Base-by-base conservation (phyloP, 2,329 filamentous ascomycete species). In the Ceratocystis cacaofunesta region DNA sequence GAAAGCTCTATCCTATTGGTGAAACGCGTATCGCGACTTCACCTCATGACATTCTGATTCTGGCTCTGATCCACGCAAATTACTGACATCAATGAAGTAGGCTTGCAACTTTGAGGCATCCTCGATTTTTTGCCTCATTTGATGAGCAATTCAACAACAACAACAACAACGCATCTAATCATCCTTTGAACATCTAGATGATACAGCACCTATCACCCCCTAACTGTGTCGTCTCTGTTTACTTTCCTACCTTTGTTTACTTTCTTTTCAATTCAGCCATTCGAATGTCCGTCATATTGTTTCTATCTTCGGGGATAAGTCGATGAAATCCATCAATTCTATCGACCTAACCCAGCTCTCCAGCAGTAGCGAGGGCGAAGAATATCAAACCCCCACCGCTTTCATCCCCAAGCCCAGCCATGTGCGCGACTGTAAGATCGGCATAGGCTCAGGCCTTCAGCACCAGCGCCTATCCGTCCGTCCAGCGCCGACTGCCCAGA, bases 271-370 rank as follows among this genome's bases (percentile, higher is more conserved):
- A 4, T 19, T 5, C 28, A 19, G 55, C 6, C 28, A 58, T 58
- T 55, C 63, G 63, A 17, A 65, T 65, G 63, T 50, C 15, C 43
- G 12, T 28, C 25, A 17, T 17, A 57, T 19, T 44, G 55, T n/a
- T 32, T 48, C 57, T 25, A 12, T n/a, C 25, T 25, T 30, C 50
- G 25, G 55, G 32, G 41, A 61, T 36, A 48, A 58, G 63, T 65
- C 55, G 30, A 61, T 65, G 52, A 50, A 50, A 32, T 44, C 55
- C 32, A 61, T 64, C 41, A 60, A 48, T 32, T 25, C 36, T 52
- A 64, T 65, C 55, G 63, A 61, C 28, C 55, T 65, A 30, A 65
- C 63, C 10, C 44, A 61, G 30, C 63, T 65, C 30, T 22, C 43
- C 43, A 65, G 55, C 50, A 64, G 32, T 30, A 32, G 36, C 17